Evolutionary conservation across 2,329 filamentous ascomycete genomes (phyloP), one percentile per base, ranked within the genome.

Genomic region (Lasiodiplodia hormozganensis): DNA sequence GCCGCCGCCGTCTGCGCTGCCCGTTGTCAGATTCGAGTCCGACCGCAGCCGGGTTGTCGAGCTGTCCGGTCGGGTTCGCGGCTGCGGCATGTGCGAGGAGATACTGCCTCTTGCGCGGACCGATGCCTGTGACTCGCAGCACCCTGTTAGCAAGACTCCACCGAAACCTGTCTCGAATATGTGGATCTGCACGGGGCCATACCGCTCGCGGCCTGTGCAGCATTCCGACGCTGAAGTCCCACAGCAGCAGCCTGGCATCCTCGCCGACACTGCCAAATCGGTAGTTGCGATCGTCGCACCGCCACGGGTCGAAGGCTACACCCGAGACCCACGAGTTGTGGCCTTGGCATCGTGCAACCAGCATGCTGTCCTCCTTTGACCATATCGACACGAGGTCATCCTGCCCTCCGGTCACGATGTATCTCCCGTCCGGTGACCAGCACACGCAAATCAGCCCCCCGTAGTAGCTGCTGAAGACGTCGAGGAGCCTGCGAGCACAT

Each of bases 141-240:
- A 21, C 47, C 31, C n/a, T 18, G 60, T 64, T 56, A 67, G 65
- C 65, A 67, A 65, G 40, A 31, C 52, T 58, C 65, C 65, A 67
- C 65, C 28, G 23, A 21, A 21, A 18, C 38, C 25, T 36, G 66
- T 62, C 66, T 28, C 65, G 51, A 38, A 36, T 54, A 68, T 56
- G 57, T 53, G 49, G 54, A 62, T 53, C 66, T 53, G 47, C 47
- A 18, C 40, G 36, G n/a, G 31, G 40, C 34, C 91, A 76, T 83
- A 94, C 92, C 73, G 88, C 90, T 81, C 95, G 95, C 23, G 96
- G 95, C 70, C 94, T 88, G 79, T 96, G 92, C 74, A 99, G 85
- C 95, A 98, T 98, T 73, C 94, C 94, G 52, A 97, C 93, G 72
- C 91, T 97, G 78, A 99, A 99, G 82, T 99, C 96, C 96, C 96